phyloP scores from a whole-genome alignment of 2,329 filamentous ascomycete genomes.

The Teratosphaeria destructans region DNA sequence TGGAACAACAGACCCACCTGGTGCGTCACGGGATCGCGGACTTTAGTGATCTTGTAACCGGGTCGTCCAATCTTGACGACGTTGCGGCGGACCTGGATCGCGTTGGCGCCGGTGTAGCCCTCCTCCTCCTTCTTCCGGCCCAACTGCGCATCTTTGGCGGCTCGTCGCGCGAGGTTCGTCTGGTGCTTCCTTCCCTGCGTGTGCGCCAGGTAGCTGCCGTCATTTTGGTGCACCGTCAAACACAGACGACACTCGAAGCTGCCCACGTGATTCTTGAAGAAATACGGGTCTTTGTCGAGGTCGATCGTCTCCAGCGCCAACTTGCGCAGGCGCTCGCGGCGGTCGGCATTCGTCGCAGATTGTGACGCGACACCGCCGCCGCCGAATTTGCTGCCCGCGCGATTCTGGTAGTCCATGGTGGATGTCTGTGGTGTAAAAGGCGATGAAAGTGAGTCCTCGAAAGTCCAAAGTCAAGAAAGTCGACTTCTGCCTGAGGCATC shows the following conservation, averaged over 20 bases:
- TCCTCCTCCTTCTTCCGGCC: slow-evolving; percentile 50
- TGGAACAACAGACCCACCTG: slow-evolving; percentile 93
- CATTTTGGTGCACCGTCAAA: slow-evolving; percentile 95
- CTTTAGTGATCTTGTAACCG: slow-evolving; percentile 96
- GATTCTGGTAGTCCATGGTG: slow-evolving; percentile 53
- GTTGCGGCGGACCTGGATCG: slow-evolving; percentile 61
- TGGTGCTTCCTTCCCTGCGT: slow-evolving; percentile 98
- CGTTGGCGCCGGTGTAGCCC: slow-evolving; percentile 64
- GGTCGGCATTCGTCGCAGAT: slow-evolving; percentile 90
- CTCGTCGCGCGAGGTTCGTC: slow-evolving; percentile 90
- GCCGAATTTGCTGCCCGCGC: slow-evolving; percentile 93
- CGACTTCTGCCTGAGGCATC: background rate
- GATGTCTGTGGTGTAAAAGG: background rate
- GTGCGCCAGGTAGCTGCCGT: slow-evolving; percentile 96
- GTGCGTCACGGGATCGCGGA: slow-evolving; percentile 74
- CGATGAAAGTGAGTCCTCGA: background rate
- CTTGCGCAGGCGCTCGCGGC: slow-evolving; percentile 91
- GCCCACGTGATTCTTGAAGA: slow-evolving; percentile 99
- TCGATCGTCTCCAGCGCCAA: slow-evolving; percentile 98
- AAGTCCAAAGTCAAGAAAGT: background rate
- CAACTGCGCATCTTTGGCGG: slow-evolving; percentile 89
- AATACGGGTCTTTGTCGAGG: slow-evolving; percentile 98
- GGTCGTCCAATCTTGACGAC: slow-evolving; percentile 90
- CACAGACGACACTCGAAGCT: slow-evolving; percentile 97
- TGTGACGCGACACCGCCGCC: slow-evolving; percentile 92